Base-by-base conservation (phyloP, 768 basidiomycete species). In the Phaffia tasmanica region DNA sequence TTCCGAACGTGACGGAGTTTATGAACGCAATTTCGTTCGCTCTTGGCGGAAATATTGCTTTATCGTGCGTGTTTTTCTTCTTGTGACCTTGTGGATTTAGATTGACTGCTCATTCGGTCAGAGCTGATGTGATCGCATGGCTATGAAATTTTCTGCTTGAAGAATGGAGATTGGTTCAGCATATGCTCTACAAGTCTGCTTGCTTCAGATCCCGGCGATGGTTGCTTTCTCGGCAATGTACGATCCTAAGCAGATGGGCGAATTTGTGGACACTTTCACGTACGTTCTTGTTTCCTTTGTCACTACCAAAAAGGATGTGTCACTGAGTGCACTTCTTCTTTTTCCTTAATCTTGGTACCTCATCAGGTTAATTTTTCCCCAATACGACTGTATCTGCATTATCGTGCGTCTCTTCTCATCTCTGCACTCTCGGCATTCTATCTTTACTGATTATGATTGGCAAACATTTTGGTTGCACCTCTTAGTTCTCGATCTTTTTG, bases 81-180 rank as follows among this genome's bases (percentile, higher is more conserved):
- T 0, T 25, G 54, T 56, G 15, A 63, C 47, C 19, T 60, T 49
- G 61, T 62, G 48, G 57, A 53, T 57, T 32, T 50, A 54, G 14
- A 11, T 35, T 59, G 48, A 29, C 46, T 23, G n/a, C 57, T 14
- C 50, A 67, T 23, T 62, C 5, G n/a, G 18, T 3, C 25, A 21
- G 11, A 25, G 8, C 29, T 54, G n/a, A n/a, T 54, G 4, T 18
- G 53, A 4, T 54, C 4, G 16, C 8, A n/a, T 54, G 5, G 16
- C 4, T 5, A 11, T 25, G 25, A 18, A 21, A 59, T 19, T 48
- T 8, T 21, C 51, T 49, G 47, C 42, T 32, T 9, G 21, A 70
- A 97, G 93, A 76, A 97, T 98, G 92, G 95, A 98, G 78, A 98
- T 99, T 72, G 95, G 95, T 18, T 98, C 95, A 0, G 95, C 95